These are phyloP conservation scores for Digitaria exilis DNA, from an alignment of 202 grass and related monocot species.

Conservation along the genomic window DNA sequence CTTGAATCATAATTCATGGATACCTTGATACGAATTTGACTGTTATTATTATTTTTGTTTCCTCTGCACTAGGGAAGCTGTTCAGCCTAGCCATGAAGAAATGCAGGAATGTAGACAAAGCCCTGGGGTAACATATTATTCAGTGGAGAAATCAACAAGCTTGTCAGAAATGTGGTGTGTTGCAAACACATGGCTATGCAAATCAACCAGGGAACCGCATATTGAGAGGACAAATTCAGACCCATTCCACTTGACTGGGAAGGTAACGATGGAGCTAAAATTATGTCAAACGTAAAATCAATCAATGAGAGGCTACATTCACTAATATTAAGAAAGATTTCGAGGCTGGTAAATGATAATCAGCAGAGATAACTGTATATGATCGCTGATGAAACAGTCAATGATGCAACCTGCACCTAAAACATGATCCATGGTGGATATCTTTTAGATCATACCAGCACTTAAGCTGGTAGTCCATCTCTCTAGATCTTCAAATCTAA, in stretches of 20 bases:
- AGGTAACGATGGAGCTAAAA: conserved; percentile 17
- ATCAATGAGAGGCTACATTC: not conserved
- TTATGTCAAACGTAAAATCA: conserved; percentile 7
- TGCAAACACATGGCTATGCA: conserved; percentile 49
- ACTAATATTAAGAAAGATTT: not conserved
- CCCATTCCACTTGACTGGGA: not conserved
- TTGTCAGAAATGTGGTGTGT: conserved; percentile 44
- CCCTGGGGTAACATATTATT: not conserved
- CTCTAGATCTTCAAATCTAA: conserved; percentile 13
- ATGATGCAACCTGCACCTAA: conserved; percentile 7
- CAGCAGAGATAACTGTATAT: not conserved
- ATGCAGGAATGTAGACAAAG: conserved; percentile 4
- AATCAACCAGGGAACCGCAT: conserved; percentile 19
- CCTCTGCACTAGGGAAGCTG: conserved; percentile 31
- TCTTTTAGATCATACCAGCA: not conserved
- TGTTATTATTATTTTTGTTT: not conserved
- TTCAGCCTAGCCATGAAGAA: conserved; percentile 34
- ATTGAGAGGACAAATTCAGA: conserved; percentile 29
- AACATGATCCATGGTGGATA: not conserved
- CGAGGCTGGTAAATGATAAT: not conserved
- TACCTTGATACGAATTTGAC: not conserved
- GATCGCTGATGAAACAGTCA: not conserved
- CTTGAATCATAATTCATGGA: not conserved
- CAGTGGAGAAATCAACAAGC: conserved; percentile 30
- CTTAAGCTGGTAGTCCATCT: conserved; percentile 8